Evolutionary conservation across 306 rosid species (phyloP), one percentile per base, ranked within the genome.

Genomic region (Begonia loranthoides): DNA sequence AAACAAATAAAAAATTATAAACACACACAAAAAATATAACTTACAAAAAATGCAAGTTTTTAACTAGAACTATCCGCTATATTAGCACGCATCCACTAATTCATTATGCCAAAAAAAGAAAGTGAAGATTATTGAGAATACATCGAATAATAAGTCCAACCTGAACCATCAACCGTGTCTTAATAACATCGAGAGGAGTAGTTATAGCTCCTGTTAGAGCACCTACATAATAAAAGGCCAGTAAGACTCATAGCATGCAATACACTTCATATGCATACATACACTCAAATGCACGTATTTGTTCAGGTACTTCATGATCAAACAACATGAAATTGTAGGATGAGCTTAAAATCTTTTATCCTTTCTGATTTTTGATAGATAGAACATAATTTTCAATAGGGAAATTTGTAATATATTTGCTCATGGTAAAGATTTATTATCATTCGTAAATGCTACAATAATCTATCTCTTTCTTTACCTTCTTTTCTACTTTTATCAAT

Each of bases 151-250:
- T 9, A 62, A 57, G 47, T 46, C 70, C 58, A 67, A 85, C 95
- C 83, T 82, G 97, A 76, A 85, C 64, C 97, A 85, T 89, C 45
- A 89, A 60, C 73, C 95, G 76, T 36, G 97, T 89, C 76, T 89
- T 89, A 53, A 89, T 85, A 60, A 89, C 97, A 68, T 82, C 97
- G 54, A 89, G 97, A 13, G 97, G 97, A 13, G 94, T 85, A 22
- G 95, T 85, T 69, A 82, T 70, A 50, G 95, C 97, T 66, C 95
- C 97, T 53, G 97, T 89, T 66, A 82, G 63, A 55, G 94, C 97
- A 54, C 97, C 97, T 89, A 70, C 12, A 46, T 3, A 28, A 48
- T 47, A 34, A 58, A 14, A 51, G 49, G 38, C 36, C 33, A 38
- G 4, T 10, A 24, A 45, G 52, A 4, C 3, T 19, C 22, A 19